Conservation (phyloP, 441 rosid species). For the Brassica balearica region DNA sequence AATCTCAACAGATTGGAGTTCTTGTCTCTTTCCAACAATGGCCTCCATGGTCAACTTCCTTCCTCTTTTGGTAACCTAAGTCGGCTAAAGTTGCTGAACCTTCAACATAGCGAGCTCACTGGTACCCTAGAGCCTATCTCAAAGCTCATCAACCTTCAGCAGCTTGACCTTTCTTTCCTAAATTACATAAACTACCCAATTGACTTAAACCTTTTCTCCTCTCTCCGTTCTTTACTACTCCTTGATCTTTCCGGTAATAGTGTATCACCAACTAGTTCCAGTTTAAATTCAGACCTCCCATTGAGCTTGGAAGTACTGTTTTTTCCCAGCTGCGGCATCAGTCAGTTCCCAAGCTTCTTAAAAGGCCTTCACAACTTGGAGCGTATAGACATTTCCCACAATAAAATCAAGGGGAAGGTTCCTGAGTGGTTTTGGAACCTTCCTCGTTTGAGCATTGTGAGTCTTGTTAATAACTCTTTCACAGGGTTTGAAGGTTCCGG, state of each 20-base stretch:
- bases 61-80: background rate
- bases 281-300: background rate
- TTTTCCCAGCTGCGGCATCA: background rate
- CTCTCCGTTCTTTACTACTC: background rate
- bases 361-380: background rate
- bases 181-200: background rate
- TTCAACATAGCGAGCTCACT: background rate
- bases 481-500: background rate
- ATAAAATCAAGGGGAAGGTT: slow-evolving; percentile 7
- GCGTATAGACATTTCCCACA: background rate
- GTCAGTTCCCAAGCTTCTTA: slow-evolving; percentile 11
- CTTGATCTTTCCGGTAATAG: slow-evolving; percentile 7
- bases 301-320: background rate
- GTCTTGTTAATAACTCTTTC: background rate
- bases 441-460: background rate
- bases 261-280: background rate
- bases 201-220: background rate
- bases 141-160: background rate
- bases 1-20: slow-evolving; percentile 22
- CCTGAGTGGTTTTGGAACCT: slow-evolving; percentile 5
- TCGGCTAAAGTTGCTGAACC: background rate
- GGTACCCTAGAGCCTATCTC: background rate
- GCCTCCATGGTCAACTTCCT: slow-evolving; percentile 12
- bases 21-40: slow-evolving; percentile 22
- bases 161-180: background rate